Evolutionary conservation across 305 asterid species (phyloP), one percentile per base, ranked within the genome.

Genomic region (Plantago rigida): DNA sequence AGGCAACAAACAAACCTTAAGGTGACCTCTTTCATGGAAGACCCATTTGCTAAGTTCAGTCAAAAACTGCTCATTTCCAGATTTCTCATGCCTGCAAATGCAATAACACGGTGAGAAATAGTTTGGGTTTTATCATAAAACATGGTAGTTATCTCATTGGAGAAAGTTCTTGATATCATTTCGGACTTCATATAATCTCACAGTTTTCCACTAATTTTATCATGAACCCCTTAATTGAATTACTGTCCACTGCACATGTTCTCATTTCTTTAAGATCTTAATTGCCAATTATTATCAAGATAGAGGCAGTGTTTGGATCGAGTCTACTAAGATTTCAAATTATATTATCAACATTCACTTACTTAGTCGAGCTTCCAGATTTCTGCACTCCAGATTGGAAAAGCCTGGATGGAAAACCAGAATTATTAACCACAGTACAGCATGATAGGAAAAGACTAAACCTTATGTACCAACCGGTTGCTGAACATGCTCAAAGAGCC

Each of bases 1-100:
- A 13, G 63, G 17, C 50, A 58, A 58, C 8, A 26, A 59, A 54
- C 49, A 49, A 60, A 51, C 96, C 96, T 85, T 87, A 53, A 87
- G 80, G 75, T 87, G 92, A 56, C 96, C 94, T 60, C 89, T 80
- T 72, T 83, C 94, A 70, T 85, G 96, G 86, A 87, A 87, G 65
- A 87, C 70, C 96, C 96, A 87, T 78, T 85, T 87, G 83, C 89
- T 77, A 63, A 81, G 73, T 80, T 87, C 96, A 60, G 80, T 79
- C 56, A 74, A 67, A 71, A 87, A 85, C 67, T 83, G 89, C 62
- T 85, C 91, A n/a, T 87, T 87, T 47, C 96, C 94, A 59, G 87
- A 87, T 78, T 80, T 87, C 62, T 52, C 80, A 49, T 83, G 72
- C 67, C 96, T 87, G 83, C 72, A 79, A 36, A 73, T 46, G 44